phyloP scores from a whole-genome alignment of 305 asterid species.

The Fraxinus dipetala region DNA sequence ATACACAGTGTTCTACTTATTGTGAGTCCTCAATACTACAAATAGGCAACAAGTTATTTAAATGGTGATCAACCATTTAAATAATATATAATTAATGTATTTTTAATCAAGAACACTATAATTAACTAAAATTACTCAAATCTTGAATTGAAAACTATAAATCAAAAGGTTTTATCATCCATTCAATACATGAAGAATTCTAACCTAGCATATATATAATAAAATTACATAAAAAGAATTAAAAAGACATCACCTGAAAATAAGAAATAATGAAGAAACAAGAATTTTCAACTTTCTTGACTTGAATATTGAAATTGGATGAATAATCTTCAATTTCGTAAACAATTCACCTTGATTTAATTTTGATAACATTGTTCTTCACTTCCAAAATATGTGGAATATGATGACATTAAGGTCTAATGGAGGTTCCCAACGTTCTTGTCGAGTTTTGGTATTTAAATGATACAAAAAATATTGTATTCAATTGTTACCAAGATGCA shows the following conservation, averaged over 20 bases:
- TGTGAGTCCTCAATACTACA: background rate
- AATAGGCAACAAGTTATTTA: background rate
- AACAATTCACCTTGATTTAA: background rate
- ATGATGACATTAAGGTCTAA: background rate
- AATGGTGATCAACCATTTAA: background rate
- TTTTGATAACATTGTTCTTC: background rate
- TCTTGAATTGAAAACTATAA: background rate
- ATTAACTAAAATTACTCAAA: background rate
- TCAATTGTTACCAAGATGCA: too few relatives aligned
- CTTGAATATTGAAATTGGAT: background rate
- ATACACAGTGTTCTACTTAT: background rate
- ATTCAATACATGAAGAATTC: background rate
- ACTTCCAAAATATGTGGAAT: background rate
- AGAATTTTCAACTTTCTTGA: background rate
- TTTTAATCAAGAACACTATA: background rate
- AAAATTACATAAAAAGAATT: background rate
- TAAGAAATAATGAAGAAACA: background rate
- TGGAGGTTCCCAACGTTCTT: background rate
- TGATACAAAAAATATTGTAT: background rate
- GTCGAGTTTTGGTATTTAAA: background rate
- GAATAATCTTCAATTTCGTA: background rate
- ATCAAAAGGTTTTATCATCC: background rate
- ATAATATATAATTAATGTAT: too few relatives aligned
- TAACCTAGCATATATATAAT: background rate
- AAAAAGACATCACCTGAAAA: background rate